Evolutionary conservation across 495 filamentous ascomycete species (phyloP), one percentile per base, ranked within the genome.

Genomic region (Penicillium simplicissimum): DNA sequence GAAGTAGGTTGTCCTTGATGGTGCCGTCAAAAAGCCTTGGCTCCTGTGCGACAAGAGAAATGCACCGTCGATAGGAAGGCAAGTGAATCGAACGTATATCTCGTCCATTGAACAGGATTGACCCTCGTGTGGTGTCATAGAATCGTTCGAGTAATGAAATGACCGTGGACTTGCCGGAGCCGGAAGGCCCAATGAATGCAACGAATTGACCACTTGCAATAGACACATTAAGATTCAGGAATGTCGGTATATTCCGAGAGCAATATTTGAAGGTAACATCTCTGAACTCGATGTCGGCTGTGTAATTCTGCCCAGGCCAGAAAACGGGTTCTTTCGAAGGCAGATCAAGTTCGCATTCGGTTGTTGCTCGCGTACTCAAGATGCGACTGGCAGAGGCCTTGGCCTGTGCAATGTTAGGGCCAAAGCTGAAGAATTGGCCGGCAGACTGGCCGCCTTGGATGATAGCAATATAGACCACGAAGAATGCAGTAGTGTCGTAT

Each of bases 401-500:
- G 10, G 40, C 40, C 8, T 43, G 40, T n/a, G 40, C 40, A 43
- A 43, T 81, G 57, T 87, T 66, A 1, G 71, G 63, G 3, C 70
- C 74, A 61, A 75, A 80, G 8, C 74, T 73, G 57, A 88, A 84
- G 61, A 87, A 78, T 34, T 82, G 76, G 2, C 81, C 81, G 0
- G 84, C 81, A 1, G 75, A 66, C 59, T 88, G 83, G 1, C 79
- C 84, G 0, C 79, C 81, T 55, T 84, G 82, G 15, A 90, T 78
- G 37, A 89, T 78, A 0, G 76, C 80, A 57, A 86, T 82, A 52
- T 85, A 88, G 2, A 85, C 73, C 8, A 86, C 76, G 59, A 86
- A 87, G 65, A 89, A 88, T 19, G 81, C 55, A 4, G 66, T 67
- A 8, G 79, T 66, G 1, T 72, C 67, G 63, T 86, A 86, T 55